Evolutionary conservation across 2,329 filamentous ascomycete species (phyloP).

Genomic region (Cytospora schulzeri): DNA sequence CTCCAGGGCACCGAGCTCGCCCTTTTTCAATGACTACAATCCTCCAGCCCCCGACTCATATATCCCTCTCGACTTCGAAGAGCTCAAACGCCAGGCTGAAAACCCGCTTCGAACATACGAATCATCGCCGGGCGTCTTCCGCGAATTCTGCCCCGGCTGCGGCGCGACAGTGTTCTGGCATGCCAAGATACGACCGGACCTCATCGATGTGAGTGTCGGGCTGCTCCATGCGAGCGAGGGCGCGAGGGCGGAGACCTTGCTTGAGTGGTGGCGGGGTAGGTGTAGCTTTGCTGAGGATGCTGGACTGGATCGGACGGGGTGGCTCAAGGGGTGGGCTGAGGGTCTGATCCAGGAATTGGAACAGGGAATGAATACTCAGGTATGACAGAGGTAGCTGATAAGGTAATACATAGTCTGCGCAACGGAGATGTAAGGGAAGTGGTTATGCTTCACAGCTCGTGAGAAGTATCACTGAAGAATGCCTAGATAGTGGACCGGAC

Average conservation of each 20-base stretch:
- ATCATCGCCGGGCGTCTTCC: slow-evolving; percentile 54
- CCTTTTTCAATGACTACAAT: no score
- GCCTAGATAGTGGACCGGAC: no score
- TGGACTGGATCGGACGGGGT: slow-evolving; percentile 35
- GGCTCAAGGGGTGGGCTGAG: slow-evolving; percentile 33
- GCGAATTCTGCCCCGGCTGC: slow-evolving; percentile 65
- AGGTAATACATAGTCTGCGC: background rate
- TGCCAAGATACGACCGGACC: slow-evolving; percentile 50
- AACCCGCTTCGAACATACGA: slow-evolving; percentile 41
- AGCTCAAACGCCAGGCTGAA: slow-evolving; percentile 33
- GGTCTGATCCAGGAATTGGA: slow-evolving; percentile 35
- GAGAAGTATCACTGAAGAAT: no score
- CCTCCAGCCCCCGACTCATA: background rate
- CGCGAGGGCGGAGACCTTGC: slow-evolving; percentile 57
- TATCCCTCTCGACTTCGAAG: slow-evolving; percentile 39
- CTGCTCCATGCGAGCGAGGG: slow-evolving; percentile 52
- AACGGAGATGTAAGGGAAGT: no score
- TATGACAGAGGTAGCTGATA: background rate
- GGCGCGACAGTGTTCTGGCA: slow-evolving; percentile 68
- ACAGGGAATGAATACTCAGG: background rate
- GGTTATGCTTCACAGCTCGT: no score
- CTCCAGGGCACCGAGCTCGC: slow-evolving; percentile 33
- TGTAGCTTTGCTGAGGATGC: slow-evolving; percentile 63
- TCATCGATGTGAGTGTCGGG: slow-evolving; percentile 67
- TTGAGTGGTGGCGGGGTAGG: slow-evolving; percentile 62